These are phyloP conservation scores for Aspergillus sp. DNA, from an alignment of 2,329 filamentous ascomycete genomes.

Conservation along the genomic window DNA sequence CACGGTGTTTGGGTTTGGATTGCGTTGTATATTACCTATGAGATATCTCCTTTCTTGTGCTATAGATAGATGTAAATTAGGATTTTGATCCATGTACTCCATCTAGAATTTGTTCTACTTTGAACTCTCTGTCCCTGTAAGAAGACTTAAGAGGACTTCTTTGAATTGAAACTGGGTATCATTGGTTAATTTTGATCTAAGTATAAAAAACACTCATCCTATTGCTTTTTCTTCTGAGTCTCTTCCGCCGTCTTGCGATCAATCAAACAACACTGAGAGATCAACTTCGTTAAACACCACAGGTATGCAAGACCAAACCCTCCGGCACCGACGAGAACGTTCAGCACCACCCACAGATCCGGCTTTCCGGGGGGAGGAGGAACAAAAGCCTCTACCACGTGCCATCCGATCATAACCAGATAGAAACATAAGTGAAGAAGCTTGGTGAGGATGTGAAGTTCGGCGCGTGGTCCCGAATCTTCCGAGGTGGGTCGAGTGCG, in stretches of 20 bases:
- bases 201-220: slow-evolving; percentile 7
- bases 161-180: slow-evolving; percentile 8
- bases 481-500: slow-evolving; percentile 46
- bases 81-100: not conserved
- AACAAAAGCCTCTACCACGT: slow-evolving; percentile 69
- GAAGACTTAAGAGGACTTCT: not conserved
- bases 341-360: slow-evolving; percentile 90
- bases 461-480: slow-evolving; percentile 41
- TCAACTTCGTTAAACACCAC: slow-evolving; percentile 77
- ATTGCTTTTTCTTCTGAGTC: slow-evolving; percentile 36
- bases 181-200: slow-evolving; percentile 10
- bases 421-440: slow-evolving; percentile 77
- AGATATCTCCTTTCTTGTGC: slow-evolving; percentile 12
- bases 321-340: slow-evolving; percentile 79
- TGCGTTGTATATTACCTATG: slow-evolving; percentile 12
- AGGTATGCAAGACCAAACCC: slow-evolving; percentile 86
- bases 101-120: not conserved
- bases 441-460: slow-evolving; percentile 59
- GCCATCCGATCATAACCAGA: slow-evolving; percentile 74
- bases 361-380: slow-evolving; percentile 73
- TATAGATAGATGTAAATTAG: not conserved
- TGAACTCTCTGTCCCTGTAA: not conserved
- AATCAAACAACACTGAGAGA: slow-evolving; percentile 32
- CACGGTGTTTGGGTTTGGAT: slow-evolving; percentile 15
- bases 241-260: slow-evolving; percentile 25